Base-by-base conservation (phyloP, 2,329 filamentous ascomycete genomes). In the Epichloe baconii region DNA sequence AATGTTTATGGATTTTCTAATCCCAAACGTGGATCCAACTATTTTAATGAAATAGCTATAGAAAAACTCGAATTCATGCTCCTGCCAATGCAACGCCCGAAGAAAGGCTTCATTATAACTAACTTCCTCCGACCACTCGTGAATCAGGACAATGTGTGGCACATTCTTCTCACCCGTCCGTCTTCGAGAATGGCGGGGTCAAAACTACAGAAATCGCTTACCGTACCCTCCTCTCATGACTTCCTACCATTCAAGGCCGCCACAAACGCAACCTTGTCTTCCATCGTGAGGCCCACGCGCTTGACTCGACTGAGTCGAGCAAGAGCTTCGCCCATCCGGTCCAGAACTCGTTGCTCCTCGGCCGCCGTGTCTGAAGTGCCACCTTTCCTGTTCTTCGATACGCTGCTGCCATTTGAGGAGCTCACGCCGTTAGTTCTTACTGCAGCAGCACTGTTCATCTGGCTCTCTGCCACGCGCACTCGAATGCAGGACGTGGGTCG, bases 231-330 rank as follows among this genome's bases (percentile, higher is more conserved):
- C 6, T 26, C 21, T 54, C 55, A 69, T 50, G 59, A 61, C 62
- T 64, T 68, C 47, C 68, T 69, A 44, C 69, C 71, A 8, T 63
- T 67, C 68, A 76, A 91, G 34, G 83, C 82, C 50, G 83, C 76
- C 31, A 95, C 76, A 67, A 98, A 98, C 5, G 82, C 79, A 23
- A 75, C 71, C 73, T 98, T 98, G 54, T 97, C 88, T 59, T 77
- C 73, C 51, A 95, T 75, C 0, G 88, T 89, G 57, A 98, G 66
- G 0, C 86, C 89, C 1, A 98, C 88, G 51, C 91, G 78, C 73
- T 94, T 95, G 40, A 93, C 90, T 54, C 93, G 75, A 2, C 90
- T 88, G 49, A 98, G 67, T 49, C 91, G 73, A n/a, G 93, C 89
- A 51, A 98, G 71, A 11, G 89, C 83, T 59, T 97, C 93, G 1